A percentile compares a stretch with the other conserved stretches of the same genome.
These are phyloP conservation scores for Dillenia suffruticosa DNA, from an alignment of 164 flowering plant genomes.

Conservation along the genomic window DNA sequence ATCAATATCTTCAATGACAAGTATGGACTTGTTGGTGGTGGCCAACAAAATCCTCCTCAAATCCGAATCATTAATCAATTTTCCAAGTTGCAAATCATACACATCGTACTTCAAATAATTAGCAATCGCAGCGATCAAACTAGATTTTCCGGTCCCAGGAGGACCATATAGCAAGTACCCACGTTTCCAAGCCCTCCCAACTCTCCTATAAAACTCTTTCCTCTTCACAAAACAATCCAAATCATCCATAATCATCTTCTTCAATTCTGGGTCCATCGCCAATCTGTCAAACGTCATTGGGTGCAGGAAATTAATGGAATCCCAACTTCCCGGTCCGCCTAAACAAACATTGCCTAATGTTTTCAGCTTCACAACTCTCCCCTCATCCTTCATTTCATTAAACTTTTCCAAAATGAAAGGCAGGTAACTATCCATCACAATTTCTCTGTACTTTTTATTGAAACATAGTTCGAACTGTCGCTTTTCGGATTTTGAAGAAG, in stretches of 20 bases:
- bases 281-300: slow-evolving; percentile 26
- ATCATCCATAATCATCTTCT: slow-evolving; percentile 14
- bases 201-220: slow-evolving; percentile 20
- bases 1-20: not conserved
- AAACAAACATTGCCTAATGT: not conserved
- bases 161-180: no score
- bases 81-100: not conserved
- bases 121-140: slow-evolving; percentile 4
- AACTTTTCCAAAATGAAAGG: not conserved
- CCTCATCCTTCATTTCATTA: not conserved
- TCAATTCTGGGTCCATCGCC: slow-evolving; percentile 21
- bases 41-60: no score
- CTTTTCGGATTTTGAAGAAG: no score
- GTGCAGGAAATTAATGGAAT: slow-evolving; percentile 21
- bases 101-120: not conserved
- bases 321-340: slow-evolving; percentile 7
- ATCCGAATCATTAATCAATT: no score
- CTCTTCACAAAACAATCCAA: slow-evolving; percentile 24
- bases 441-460: not conserved
- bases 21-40: no score
- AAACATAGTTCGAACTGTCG: no score
- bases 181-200: slow-evolving; percentile 9
- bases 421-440: not conserved
- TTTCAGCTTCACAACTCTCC: not conserved
- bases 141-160: no score